Conservation (phyloP, 768 basidiomycete genomes). For the Lentinula sp. region DNA sequence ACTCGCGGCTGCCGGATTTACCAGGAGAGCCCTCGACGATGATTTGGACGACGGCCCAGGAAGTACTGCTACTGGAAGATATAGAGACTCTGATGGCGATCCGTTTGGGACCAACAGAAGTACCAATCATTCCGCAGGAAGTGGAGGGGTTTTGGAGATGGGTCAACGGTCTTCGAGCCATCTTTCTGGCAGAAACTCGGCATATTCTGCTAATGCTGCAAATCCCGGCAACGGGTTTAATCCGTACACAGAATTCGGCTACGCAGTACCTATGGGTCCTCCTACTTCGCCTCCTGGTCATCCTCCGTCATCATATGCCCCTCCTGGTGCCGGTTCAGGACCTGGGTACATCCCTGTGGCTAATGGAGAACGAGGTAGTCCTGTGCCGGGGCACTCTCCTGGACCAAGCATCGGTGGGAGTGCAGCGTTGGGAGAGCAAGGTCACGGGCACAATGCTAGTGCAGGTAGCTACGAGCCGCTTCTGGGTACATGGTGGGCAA, state of each 20-base stretch:
- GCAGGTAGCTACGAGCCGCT: conserved; percentile 51
- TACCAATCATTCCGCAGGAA: background rate
- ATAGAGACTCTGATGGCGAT: background rate
- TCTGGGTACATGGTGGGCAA: conserved; percentile 37
- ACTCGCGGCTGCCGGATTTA: conserved; percentile 65
- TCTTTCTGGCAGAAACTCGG: conserved; percentile 26
- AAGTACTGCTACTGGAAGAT: conserved; percentile 11
- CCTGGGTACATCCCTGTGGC: conserved; percentile 2
- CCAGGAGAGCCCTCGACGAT: conserved; percentile 62
- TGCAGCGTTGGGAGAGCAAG: background rate
- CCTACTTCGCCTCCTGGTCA: conserved; percentile 4
- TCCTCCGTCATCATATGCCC: background rate
- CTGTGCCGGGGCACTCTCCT: background rate
- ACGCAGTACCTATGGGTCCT: conserved; percentile 17
- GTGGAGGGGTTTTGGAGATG: conserved; percentile 29
- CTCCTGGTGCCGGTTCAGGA: background rate
- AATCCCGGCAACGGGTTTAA: conserved; percentile 31
- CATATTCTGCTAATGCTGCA: conserved; percentile 28
- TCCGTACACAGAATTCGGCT: conserved; percentile 44
- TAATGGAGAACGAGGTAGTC: background rate
- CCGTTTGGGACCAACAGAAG: conserved; percentile 7
- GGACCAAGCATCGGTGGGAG: conserved; percentile 1
- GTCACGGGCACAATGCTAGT: background rate
- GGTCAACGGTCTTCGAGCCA: conserved; percentile 29
- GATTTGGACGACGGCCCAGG: conserved; percentile 42